Base-by-base conservation (phyloP, 805 yeast genomes). In the Kuraishia capsulata region DNA sequence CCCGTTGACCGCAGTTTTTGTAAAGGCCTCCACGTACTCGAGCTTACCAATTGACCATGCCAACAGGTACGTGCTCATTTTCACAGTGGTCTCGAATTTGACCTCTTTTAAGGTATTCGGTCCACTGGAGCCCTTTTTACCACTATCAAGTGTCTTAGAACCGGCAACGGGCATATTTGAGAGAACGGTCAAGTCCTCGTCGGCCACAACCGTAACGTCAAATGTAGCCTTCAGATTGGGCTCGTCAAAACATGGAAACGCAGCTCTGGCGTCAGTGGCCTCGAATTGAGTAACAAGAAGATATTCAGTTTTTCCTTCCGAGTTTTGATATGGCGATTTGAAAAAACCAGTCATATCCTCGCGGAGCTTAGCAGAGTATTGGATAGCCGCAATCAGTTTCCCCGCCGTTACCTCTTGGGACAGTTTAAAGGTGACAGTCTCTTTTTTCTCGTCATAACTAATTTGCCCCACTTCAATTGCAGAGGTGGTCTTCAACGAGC, bases 11-110 rank as follows among this genome's bases (percentile, higher is more conserved):
- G 44, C 39, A 30, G 53, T 65, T 10, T 54, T 44, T 6, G 78
- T 71, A 46, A 54, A 52, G 5, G 65, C 49, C 51, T 73, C 78
- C 40, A 73, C 60, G 44, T 69, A 70, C 43, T 73, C 78, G 43
- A 74, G 72, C 33, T 71, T 71, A 26, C 80, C 80, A 40, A 67
- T 59, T 20, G 76, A 74, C 78, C 78, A 74, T 3, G 79, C 80
- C 39, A 73, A 58, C 37, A 74, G 57, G 52, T 74, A 74, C 4
- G 79, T 68, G 20, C 77, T 69, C 77, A 74, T 72, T 39, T 61
- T 49, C 2, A 78, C 78, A 5, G 78, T 65, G n/a, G 52, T 56
- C 40, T 64, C 62, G 47, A 73, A 74, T 2, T 42, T 43, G 33
- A 65, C 67, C 2, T 44, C 47, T 41, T 47, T 51, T 20, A 47